Evolutionary conservation across 2,329 filamentous ascomycete genomes (phyloP), one percentile per base, ranked within the genome.

Genomic region (Fusarium devonianum): DNA sequence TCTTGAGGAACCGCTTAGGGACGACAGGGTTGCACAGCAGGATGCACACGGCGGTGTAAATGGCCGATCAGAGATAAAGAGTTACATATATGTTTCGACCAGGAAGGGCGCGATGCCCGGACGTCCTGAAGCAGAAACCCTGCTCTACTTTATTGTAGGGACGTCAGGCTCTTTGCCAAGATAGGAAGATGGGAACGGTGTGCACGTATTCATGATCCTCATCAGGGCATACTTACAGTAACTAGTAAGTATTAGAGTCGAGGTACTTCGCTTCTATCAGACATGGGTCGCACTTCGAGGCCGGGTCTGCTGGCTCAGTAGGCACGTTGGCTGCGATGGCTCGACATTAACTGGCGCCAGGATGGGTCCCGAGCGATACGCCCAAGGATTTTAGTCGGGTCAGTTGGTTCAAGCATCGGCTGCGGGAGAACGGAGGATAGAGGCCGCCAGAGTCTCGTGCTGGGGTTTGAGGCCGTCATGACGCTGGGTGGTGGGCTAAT

Each of bases 11-110:
- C 29, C 17, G 32, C 18, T 38, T 34, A 16, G n/a, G 22, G 28
- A 17, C 22, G 14, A 56, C 34, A 32, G 33, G 28, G 45, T 59
- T 35, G 30, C 44, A 55, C 38, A 40, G 42, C 46, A 53, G 49
- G 44, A 30, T 36, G 18, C 41, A n/a, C n/a, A 35, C 38, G 28
- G 32, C 42, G n/a, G 40, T 26, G 39, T 45, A 37, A 46, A 47
- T 44, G 39, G 33, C 48, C 44, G 33, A 42, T 29, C n/a, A 38
- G 22, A 26, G 40, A 41, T 22, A 37, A 29, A 19, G 38, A 40
- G 26, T 19, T 22, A 36, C 10, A 34, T 22, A 36, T 7, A 34
- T 33, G 28, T 42, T 42, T 42, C 39, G 34, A 33, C 17, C 21
- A 21, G 14, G 28, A 4, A 33, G 22, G 28, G 17, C 9, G 33